Evolutionary conservation across 352 stramenopile genomes (phyloP), one percentile per base, ranked within the genome.

Genomic region (Aphanomyces stellatus): DNA sequence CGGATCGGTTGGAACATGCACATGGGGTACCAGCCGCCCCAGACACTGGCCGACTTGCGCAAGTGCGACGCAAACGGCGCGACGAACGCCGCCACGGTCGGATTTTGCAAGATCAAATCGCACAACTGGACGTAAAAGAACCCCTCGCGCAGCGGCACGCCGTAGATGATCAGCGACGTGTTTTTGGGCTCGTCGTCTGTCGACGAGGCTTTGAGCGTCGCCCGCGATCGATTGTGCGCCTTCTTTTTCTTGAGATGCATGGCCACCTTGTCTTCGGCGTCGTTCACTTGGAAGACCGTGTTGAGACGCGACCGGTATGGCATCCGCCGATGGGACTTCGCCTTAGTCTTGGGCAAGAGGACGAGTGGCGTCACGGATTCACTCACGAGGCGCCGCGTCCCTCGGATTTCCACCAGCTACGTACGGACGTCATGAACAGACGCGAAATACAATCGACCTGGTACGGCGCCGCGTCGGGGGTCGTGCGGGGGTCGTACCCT

Each of bases 311-410:
- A 60, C 7, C 27, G 48, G 25, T 59, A 67, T 17, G 22, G 40
- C 28, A 59, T 51, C 4, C 60, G 60, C 11, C 40, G 37, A 22
- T 57, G 33, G 27, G 28, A 43, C 40, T 42, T 62, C 35, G 17
- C 30, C 15, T 59, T 49, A 8, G 41, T 49, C 22, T 57, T 67
- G 22, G 49, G 30, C 27, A 57, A 43, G 40, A 51, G 46, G 7
- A 51, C 35, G 10, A 64, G 13, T 1, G 49, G 27, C 25, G 49
- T 90, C 53, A 93, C 81, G 37, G 90, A 88, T 0, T 82, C 78
- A 53, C 90, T 83, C 53, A 93, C 77, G n/a, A 93, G 76, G 57
- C 90, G 81, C 15, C 82, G 81, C 53, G 88, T 91, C 51, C 90
- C 89, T 53, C 85, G 81, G 41, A 93, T 71, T 69, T 93, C 85